A percentile compares a stretch with the other conserved stretches of the same genome.
These are phyloP conservation scores for Hyphopichia buzzinii DNA, from an alignment of 1,139 yeast species.

Conservation along the genomic window DNA sequence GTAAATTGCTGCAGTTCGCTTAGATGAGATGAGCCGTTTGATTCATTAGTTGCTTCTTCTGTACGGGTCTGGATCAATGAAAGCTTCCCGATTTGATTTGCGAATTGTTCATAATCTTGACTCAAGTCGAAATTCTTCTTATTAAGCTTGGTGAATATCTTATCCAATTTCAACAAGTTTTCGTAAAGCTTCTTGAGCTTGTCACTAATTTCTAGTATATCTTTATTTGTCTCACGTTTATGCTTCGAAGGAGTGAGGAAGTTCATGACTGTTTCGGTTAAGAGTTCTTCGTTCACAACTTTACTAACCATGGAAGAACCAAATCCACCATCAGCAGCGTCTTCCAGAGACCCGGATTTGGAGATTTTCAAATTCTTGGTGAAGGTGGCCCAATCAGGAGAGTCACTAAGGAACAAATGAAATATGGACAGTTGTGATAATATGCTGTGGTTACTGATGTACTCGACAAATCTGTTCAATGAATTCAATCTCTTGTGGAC, in stretches of 20 bases:
- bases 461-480: slow-evolving; percentile 68
- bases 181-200: slow-evolving; percentile 82
- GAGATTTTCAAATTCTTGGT: slow-evolving; percentile 57
- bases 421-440: slow-evolving; percentile 70
- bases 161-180: slow-evolving; percentile 75
- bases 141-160: slow-evolving; percentile 69
- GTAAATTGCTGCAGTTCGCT: slow-evolving; percentile 11
- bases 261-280: slow-evolving; percentile 87
- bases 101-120: slow-evolving; percentile 69
- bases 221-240: slow-evolving; percentile 69
- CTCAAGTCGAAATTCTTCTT: slow-evolving; percentile 72
- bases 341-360: slow-evolving; percentile 16
- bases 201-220: slow-evolving; percentile 80
- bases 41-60: slow-evolving; percentile 3
- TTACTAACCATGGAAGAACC: slow-evolving; percentile 34
- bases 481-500: slow-evolving; percentile 84
- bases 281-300: slow-evolving; percentile 56
- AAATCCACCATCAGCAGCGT: slow-evolving; percentile 18
- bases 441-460: slow-evolving; percentile 71
- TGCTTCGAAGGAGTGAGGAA: slow-evolving; percentile 76
- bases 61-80: slow-evolving; percentile 41
- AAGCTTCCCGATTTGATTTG: slow-evolving; percentile 66
- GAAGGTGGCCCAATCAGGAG: slow-evolving; percentile 81
- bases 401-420: slow-evolving; percentile 70
- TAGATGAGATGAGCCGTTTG: slow-evolving; percentile 12